Base-by-base conservation (phyloP, 495 filamentous ascomycete species). In the Physcia stellaris region DNA sequence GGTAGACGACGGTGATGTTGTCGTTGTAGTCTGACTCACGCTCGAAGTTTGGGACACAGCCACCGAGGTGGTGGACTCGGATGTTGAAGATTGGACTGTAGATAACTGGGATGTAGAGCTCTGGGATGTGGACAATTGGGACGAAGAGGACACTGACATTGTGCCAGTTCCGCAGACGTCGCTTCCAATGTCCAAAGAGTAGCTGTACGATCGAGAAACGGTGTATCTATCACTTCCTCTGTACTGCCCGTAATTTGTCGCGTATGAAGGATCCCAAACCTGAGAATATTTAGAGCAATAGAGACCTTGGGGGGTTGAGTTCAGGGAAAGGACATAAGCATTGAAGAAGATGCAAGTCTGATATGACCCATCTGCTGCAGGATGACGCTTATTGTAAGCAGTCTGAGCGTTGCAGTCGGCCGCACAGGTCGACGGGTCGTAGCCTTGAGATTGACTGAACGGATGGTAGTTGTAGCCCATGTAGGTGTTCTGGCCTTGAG, bases 321-420 rank as follows among this genome's bases (percentile, higher is more conserved):
- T 64, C 45, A 56, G 64, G 33, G 51, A 51, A 2, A 64, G 37
- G 13, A 68, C 44, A 37, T 64, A 71, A 11, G 59, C 49, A 31
- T 66, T 61, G 54, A 68, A 67, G 61, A 69, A 69, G 15, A 28
- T 30, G 38, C 38, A 40, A 7, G 52, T 51, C 43, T 53, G 49
- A 18, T 49, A 52, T 21, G 37, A 38, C 9, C 52, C 56, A 4
- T 43, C 43, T 12, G 42, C 27, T 20, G 48, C 45, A 21, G 55
- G 48, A 32, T 62, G 47, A 23, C 45, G 39, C 21, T 51, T 42
- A 24, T 58, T 54, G 35, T 66, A 61, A 13, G 47, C 47, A 5
- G 54, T 63, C 47, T 61, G 54, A 6, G 58, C 56, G 12, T 53
- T 42, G 41, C 64, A 70, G 9, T 60, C 57, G 1, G 55, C 50